phyloP scores from a whole-genome alignment of 352 stramenopile genomes.

The Phytophthora sojae region DNA sequence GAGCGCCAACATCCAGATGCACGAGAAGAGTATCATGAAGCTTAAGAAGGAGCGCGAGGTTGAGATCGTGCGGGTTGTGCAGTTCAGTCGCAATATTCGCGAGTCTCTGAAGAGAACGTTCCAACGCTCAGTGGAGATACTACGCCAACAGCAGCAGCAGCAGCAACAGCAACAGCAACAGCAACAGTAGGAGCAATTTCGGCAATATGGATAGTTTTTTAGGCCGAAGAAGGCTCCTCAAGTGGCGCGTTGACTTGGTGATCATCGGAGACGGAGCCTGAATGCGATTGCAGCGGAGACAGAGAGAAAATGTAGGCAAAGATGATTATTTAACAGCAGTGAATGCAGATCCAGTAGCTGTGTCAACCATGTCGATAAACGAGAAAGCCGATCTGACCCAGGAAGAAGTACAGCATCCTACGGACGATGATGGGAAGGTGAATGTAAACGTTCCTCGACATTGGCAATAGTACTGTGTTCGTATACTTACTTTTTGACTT shows the following conservation, averaged over 20 bases:
- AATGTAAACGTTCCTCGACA: neutral
- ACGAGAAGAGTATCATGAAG: conserved; percentile 47
- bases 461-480: neutral
- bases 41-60: conserved; percentile 66
- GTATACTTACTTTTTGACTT: conserved; percentile 78
- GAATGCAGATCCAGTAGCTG: conserved; percentile 12
- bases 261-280: conserved; percentile 7
- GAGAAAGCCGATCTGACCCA: conserved; percentile 83
- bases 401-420: conserved; percentile 87
- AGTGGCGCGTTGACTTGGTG: neutral
- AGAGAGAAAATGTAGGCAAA: conserved; percentile 24
- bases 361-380: conserved; percentile 74
- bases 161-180: conserved; percentile 38
- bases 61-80: conserved; percentile 77
- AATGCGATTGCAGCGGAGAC: conserved; percentile 9
- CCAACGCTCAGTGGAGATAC: conserved; percentile 38
- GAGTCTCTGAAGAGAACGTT: conserved; percentile 56
- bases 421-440: neutral
- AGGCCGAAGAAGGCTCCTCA: too few relatives aligned
- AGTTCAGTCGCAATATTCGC: conserved; percentile 66
- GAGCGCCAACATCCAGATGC: conserved; percentile 54
- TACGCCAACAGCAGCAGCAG: conserved; percentile 40
- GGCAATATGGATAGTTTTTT: conserved; percentile 24
- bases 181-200: conserved; percentile 26
- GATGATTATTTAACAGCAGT: conserved; percentile 48